Percentiles rank a stretch among this genome's conserved stretches.
Conservation (phyloP, 2,329 filamentous ascomycete genomes). For the Ciborinia camelliae region DNA sequence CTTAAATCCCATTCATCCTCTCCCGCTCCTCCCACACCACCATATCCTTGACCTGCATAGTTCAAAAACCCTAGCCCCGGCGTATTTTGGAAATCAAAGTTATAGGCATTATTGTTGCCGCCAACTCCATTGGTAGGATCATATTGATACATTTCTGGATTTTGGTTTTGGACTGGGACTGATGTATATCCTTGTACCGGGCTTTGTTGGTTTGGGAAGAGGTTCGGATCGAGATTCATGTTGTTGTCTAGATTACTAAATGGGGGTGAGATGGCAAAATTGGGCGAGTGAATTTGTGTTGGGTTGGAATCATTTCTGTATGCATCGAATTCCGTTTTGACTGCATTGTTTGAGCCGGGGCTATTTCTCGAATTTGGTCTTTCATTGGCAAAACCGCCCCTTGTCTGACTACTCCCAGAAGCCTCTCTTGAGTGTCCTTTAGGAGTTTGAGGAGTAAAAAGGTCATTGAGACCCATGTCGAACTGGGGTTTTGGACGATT, state of each 20-base stretch:
- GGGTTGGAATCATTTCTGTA: conserved; percentile 3
- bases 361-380: conserved; percentile 8
- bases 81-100: conserved; percentile 25
- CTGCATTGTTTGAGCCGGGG: not conserved
- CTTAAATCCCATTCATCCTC: conserved; percentile 19
- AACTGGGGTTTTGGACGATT: conserved; percentile 34
- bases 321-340: conserved; percentile 25
- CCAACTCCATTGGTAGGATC: not conserved
- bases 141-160: conserved; percentile 28
- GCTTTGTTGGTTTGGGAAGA: conserved; percentile 19
- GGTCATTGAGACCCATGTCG: conserved; percentile 37
- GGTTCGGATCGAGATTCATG: conserved; percentile 15
- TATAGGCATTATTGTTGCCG: conserved; percentile 1
- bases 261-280: conserved; percentile 27
- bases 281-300: conserved; percentile 2
- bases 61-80: conserved; percentile 34
- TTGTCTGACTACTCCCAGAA: not conserved
- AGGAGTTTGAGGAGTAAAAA: conserved; percentile 23
- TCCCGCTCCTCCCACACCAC: conserved; percentile 21
- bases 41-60: conserved; percentile 23
- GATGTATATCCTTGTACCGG: not conserved
- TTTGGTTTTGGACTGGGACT: not conserved
- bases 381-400: not conserved
- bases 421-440: conserved; percentile 2
- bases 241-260: conserved; percentile 16